A percentile compares a stretch with the other conserved stretches of the same genome.
phyloP scores from a whole-genome alignment of 257 asterid genomes.

The Paulownia fortunei region DNA sequence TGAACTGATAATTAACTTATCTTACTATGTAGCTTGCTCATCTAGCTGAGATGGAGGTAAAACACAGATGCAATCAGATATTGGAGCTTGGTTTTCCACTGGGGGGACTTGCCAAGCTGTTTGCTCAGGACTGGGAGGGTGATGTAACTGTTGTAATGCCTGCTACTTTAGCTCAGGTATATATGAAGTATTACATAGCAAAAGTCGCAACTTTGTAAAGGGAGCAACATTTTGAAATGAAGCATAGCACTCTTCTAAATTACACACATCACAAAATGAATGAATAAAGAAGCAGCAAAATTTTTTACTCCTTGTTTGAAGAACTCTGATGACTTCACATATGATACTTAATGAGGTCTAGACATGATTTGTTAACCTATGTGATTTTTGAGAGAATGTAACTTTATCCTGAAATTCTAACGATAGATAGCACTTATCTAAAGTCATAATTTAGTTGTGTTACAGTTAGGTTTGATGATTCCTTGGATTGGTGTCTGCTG shows the following conservation, averaged over 20 bases:
- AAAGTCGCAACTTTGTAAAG: neutral
- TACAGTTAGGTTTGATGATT: neutral
- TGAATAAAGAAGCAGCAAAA: too few species aligned
- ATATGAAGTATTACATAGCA: neutral
- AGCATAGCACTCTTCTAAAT: neutral
- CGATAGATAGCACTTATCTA: too few species aligned
- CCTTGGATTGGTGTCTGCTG: neutral
- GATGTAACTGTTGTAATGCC: constrained; percentile 97
- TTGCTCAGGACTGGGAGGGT: constrained; percentile 99
- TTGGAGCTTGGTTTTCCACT: constrained; percentile 91
- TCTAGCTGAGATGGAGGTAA: constrained; percentile 94
- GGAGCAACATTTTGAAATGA: neutral
- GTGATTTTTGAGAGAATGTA: neutral
- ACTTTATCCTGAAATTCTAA: too few species aligned
- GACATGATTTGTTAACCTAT: neutral
- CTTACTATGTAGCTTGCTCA: constrained; percentile 73
- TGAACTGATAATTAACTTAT: constrained; percentile 10
- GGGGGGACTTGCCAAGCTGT: constrained; percentile 87
- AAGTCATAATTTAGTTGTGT: neutral
- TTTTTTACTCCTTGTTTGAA: neutral
- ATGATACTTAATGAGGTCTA: neutral
- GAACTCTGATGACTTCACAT: neutral
- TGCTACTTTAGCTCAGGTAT: constrained; percentile 95
- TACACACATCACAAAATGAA: neutral
- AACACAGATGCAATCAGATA: constrained; percentile 88